Conservation (phyloP, 73 alveolate genomes). For the Paramecium biaurelia region DNA sequence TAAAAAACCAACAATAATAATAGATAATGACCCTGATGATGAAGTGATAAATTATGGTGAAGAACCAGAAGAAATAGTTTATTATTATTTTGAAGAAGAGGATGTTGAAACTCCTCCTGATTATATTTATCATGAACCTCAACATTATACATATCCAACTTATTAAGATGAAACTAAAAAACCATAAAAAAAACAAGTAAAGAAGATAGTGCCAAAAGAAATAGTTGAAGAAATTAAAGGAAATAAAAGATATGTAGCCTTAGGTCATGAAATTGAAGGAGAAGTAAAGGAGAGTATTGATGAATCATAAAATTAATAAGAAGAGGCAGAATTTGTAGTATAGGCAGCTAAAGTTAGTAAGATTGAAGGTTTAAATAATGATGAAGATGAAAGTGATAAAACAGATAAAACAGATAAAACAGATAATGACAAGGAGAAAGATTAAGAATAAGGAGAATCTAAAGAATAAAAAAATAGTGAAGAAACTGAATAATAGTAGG, state of each 20-base stretch:
- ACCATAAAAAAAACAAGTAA: neutral
- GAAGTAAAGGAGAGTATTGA: neutral
- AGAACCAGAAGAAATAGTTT: neutral
- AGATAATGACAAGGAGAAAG: neutral
- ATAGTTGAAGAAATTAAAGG: neutral
- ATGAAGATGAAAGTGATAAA: neutral
- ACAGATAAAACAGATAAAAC: neutral
- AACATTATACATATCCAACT: neutral
- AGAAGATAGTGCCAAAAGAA: neutral
- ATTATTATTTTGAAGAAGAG: constrained; percentile 5
- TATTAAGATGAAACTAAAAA: neutral
- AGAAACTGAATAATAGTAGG: neutral
- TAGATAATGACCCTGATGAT: neutral
- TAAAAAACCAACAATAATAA: neutral
- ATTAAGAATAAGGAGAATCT: neutral
- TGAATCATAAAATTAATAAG: neutral
- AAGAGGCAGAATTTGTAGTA: neutral
- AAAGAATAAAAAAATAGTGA: neutral
- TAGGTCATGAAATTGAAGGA: constrained; percentile 22
- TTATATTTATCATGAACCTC: neutral
- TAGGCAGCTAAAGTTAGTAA: neutral
- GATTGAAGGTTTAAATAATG: neutral
- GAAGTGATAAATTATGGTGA: neutral
- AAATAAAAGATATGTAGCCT: constrained; percentile 1
- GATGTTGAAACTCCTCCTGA: neutral